Conservation (phyloP, 805 yeast species). For the Komagataella phaffii region DNA sequence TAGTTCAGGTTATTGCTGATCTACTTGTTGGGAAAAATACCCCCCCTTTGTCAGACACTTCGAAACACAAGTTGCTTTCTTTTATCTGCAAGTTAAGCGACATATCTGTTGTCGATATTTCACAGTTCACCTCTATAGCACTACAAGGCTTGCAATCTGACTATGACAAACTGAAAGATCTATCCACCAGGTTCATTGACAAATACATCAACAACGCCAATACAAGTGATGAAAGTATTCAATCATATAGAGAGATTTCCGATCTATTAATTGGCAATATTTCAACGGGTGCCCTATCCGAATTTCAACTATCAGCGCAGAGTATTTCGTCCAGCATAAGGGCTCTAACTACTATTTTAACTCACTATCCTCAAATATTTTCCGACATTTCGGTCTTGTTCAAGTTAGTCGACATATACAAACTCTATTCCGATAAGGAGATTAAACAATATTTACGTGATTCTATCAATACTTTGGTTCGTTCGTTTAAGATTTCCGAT, state of each 20-base stretch:
- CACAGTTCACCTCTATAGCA: constrained; percentile 31
- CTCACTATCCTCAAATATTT: not conserved
- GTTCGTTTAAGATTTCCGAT: not conserved
- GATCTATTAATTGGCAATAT: not conserved
- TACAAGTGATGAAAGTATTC: not conserved
- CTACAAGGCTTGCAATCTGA: constrained; percentile 41
- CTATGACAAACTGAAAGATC: constrained; percentile 22
- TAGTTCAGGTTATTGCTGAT: constrained; percentile 29
- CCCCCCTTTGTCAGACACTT: constrained; percentile 33
- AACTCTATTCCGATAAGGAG: not conserved
- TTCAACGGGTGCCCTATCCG: not conserved
- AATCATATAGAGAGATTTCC: not conserved
- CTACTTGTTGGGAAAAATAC: constrained; percentile 33
- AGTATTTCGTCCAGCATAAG: not conserved
- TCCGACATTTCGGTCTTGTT: not conserved
- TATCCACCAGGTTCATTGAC: constrained; percentile 4
- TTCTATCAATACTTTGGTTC: not conserved
- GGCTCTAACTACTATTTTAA: not conserved
- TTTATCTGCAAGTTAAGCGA: constrained; percentile 27
- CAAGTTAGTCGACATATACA: not conserved
- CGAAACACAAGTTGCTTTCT: constrained; percentile 24
- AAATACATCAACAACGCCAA: constrained; percentile 40
- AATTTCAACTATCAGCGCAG: not conserved
- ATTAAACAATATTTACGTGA: not conserved
- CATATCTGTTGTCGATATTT: constrained; percentile 14